These are phyloP conservation scores for Wickerhamia fluorescens DNA, from an alignment of 805 yeast species.

Conservation along the genomic window DNA sequence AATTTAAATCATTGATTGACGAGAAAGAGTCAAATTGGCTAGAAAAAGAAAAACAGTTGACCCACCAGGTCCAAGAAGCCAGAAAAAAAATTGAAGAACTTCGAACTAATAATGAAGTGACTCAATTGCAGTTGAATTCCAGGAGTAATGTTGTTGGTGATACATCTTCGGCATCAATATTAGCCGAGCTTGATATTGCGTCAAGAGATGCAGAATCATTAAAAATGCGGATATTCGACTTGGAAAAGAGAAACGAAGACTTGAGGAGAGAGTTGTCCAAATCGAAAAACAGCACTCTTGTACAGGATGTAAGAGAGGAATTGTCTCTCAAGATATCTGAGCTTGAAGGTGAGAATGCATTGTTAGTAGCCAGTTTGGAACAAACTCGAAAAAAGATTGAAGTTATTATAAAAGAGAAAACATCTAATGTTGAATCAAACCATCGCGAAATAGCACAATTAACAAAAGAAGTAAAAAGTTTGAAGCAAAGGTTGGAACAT, in stretches of 20 bases:
- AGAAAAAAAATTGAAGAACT: conserved; percentile 56
- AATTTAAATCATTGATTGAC: conserved; percentile 56
- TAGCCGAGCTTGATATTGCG: conserved; percentile 57
- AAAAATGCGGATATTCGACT: conserved; percentile 57
- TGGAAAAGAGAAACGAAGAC: conserved; percentile 74
- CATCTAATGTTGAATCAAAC: conserved; percentile 29
- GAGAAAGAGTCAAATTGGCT: conserved; percentile 71
- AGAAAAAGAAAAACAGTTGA: conserved; percentile 45
- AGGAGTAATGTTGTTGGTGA: conserved; percentile 33
- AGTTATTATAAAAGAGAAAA: conserved; percentile 14
- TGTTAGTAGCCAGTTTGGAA: conserved; percentile 52
- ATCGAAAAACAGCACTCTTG: conserved; percentile 42
- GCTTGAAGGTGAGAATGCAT: conserved; percentile 63
- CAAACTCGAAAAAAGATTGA: conserved; percentile 33
- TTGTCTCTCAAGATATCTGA: conserved; percentile 43
- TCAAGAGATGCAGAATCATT: conserved; percentile 69
- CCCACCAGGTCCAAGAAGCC: conserved; percentile 44
- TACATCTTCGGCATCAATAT: conserved; percentile 24
- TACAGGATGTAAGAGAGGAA: conserved; percentile 31
- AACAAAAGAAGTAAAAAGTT: conserved; percentile 41
- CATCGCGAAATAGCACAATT: conserved; percentile 42
- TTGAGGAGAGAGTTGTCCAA: conserved; percentile 58
- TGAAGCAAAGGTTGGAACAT: conserved; percentile 43
- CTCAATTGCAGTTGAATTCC: conserved; percentile 49
- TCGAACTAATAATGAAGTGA: conserved; percentile 56